Evolutionary conservation across 2,329 filamentous ascomycete species (phyloP), one percentile per base, ranked within the genome.

Genomic region (Clarireedia paspali): DNA sequence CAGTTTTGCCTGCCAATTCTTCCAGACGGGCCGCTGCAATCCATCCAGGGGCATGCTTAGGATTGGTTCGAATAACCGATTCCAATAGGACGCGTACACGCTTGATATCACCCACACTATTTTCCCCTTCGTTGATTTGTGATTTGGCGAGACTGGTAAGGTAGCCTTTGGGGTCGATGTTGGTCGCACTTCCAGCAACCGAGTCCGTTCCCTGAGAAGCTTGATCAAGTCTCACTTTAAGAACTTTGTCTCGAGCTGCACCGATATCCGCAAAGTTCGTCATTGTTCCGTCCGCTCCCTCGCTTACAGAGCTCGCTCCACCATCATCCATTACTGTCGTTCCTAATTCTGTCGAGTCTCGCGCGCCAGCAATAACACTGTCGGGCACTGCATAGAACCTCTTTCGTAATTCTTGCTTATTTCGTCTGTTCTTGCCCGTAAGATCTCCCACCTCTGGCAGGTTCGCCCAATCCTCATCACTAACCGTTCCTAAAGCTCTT

Each of bases 211-310:
- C 84, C 61, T 86, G 81, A 4, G 89, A 91, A 6, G 91, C 91
- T 68, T 95, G 89, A 66, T 97, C 92, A 44, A 99, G 77, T 63
- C 89, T 85, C n/a, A 95, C 92, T 70, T 96, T 88, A 53, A 99
- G 80, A 42, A 96, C 94, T 72, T 96, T 96, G 75, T 96, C 90
- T 74, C 94, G 85, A 20, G 94, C 95, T 46, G 91, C 91, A 72
- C 95, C 94, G 60, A 99, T 97, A 71, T 96, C 89, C 46, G 92
- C 92, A 70, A 99, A 99, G 70, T 99, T 96, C 10, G 92, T 99
- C 82, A 96, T 94, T 1, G 91, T 95, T 2, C 92, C 91, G 66
- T 96, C 91, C 2, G 73, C 70, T 12, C 53, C 53, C 40, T 55
- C 53, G 3, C 45, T 24, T 50, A 71, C 73, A 57, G 85, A 80